Evolutionary conservation across 2,329 filamentous ascomycete genomes (phyloP).

Genomic region (Emergomyces africanus): DNA sequence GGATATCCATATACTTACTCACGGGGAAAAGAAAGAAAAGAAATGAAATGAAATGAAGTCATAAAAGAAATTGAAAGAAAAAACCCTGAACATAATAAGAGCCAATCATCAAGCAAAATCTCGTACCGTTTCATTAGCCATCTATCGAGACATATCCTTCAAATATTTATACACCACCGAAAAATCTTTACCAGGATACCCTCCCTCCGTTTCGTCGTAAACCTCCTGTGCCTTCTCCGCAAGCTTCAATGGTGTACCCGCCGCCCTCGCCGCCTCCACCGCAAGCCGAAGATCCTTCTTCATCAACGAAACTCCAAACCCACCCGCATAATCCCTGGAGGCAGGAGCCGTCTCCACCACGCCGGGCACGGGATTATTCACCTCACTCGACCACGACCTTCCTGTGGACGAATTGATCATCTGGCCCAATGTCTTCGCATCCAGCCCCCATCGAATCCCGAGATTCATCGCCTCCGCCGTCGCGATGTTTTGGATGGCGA

Average conservation of each 20-base stretch:
- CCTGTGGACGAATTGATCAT: constrained; percentile 92
- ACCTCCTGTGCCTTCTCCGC: constrained; percentile 51
- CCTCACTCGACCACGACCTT: constrained; percentile 88
- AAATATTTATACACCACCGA: constrained; percentile 69
- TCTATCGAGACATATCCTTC: constrained; percentile 17
- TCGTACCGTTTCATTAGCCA: not conserved
- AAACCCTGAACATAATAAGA: not conserved
- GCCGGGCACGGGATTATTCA: constrained; percentile 88
- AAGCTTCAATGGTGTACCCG: constrained; percentile 52
- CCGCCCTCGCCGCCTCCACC: constrained; percentile 57
- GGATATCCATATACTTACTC: not conserved
- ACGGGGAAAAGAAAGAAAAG: not conserved
- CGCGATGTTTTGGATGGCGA: constrained; percentile 82
- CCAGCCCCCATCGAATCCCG: constrained; percentile 49
- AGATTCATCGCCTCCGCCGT: constrained; percentile 56
- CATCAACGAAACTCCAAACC: constrained; percentile 68
- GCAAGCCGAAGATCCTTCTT: constrained; percentile 66
- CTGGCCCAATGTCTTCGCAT: constrained; percentile 56
- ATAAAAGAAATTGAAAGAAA: not conserved
- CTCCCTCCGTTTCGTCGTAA: constrained; percentile 53
- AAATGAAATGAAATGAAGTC: not conserved
- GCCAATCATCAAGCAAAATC: not conserved
- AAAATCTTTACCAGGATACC: constrained; percentile 61
- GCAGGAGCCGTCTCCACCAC: constrained; percentile 68
- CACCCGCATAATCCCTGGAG: constrained; percentile 60